These are phyloP conservation scores for Sanchytrium tribonematis DNA, from an alignment of 371 early-diverging fungal species.

Conservation along the genomic window DNA sequence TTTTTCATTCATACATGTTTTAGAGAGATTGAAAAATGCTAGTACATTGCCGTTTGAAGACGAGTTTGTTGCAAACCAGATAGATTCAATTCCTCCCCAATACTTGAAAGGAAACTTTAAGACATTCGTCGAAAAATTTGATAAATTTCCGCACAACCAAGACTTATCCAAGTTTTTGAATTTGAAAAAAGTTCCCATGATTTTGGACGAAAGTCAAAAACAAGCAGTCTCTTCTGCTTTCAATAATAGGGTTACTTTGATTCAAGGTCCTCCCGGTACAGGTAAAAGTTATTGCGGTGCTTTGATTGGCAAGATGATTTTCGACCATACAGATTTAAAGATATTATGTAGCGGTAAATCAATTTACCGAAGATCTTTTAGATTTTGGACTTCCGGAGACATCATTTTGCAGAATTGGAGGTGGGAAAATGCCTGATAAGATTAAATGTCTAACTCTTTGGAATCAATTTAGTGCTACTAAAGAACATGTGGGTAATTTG, in stretches of 20 bases:
- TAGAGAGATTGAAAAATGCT: too few species aligned
- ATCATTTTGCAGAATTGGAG: neutral
- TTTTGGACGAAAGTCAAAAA: conserved; percentile 7
- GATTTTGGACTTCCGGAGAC: neutral
- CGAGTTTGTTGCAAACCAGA: too few species aligned
- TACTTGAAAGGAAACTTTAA: too few species aligned
- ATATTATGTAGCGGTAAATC: neutral
- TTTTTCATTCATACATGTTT: too few species aligned
- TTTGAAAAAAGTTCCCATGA: conserved; percentile 1
- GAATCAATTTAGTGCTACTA: too few species aligned
- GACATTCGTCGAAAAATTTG: too few species aligned
- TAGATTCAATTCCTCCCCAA: too few species aligned
- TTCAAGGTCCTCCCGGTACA: conserved; percentile 13
- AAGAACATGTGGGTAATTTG: too few species aligned
- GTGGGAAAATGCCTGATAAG: neutral
- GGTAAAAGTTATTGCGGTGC: conserved; percentile 8
- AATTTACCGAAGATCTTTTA: neutral
- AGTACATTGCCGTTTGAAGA: too few species aligned
- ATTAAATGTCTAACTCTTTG: neutral
- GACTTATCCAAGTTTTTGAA: too few species aligned
- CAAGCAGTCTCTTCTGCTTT: conserved; percentile 7
- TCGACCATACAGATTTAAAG: neutral
- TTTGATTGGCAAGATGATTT: conserved; percentile 5
- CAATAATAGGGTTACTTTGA: conserved; percentile 6
- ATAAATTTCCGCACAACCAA: too few species aligned